Percentiles rank a stretch among this genome's conserved stretches.
Conservation (phyloP, 805 yeast species). For the Candida ulmi region DNA sequence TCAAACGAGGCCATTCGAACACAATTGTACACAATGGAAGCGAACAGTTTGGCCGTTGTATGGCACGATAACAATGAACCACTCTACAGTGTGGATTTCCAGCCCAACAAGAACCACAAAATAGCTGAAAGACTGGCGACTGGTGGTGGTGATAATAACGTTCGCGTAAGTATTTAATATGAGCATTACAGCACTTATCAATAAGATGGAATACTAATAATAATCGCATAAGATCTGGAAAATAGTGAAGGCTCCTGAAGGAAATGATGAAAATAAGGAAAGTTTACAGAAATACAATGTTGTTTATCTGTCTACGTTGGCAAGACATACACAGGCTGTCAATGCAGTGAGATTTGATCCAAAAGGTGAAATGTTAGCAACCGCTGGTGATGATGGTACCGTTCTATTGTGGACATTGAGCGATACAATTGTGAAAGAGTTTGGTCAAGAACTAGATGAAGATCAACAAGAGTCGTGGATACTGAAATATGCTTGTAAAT, state of each 20-base stretch:
- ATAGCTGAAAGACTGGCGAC: constrained; percentile 59
- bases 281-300: constrained; percentile 33
- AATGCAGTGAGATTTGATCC: constrained; percentile 82
- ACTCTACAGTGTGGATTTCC: constrained; percentile 62
- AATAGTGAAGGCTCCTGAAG: no score
- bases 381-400: constrained; percentile 95
- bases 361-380: constrained; percentile 65
- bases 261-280: constrained; percentile 31
- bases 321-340: constrained; percentile 92
- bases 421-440: constrained; percentile 49
- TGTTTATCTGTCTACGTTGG: constrained; percentile 72
- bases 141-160: constrained; percentile 91
- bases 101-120: constrained; percentile 31
- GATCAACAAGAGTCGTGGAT: constrained; percentile 73
- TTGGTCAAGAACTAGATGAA: constrained; percentile 45
- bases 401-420: constrained; percentile 72
- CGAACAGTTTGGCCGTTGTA: constrained; percentile 50
- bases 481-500: constrained; percentile 50
- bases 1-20: neutral
- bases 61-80: constrained; percentile 78
- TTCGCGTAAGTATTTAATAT: constrained; percentile 53
- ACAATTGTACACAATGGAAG: constrained; percentile 23
- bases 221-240: no score
- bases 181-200: no score
- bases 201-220: no score